Evolutionary conservation across 306 rosid genomes (phyloP), one percentile per base, ranked within the genome.

Genomic region (Lagenaria siceraria): DNA sequence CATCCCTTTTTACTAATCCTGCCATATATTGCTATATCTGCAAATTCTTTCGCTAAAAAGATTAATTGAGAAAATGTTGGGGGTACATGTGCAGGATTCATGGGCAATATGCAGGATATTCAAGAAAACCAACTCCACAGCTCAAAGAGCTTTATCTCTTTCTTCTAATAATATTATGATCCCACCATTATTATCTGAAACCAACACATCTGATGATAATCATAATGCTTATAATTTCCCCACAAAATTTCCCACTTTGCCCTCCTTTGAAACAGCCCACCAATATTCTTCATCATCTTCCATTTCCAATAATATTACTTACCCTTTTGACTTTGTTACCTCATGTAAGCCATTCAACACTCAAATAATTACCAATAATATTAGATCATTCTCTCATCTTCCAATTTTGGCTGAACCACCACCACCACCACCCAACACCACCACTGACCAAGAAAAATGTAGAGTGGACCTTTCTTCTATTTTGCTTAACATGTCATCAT

Each of bases 21-120:
- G n/a, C n/a, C n/a, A n/a, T n/a, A n/a, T n/a, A n/a, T n/a, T n/a
- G n/a, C n/a, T n/a, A n/a, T n/a, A n/a, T n/a, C n/a, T n/a, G n/a
- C n/a, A n/a, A n/a, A n/a, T n/a, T n/a, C n/a, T n/a, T n/a, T n/a
- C n/a, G n/a, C n/a, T n/a, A n/a, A n/a, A n/a, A n/a, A n/a, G n/a
- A n/a, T n/a, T n/a, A n/a, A n/a, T n/a, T n/a, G n/a, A n/a, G n/a
- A n/a, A n/a, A n/a, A n/a, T n/a, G n/a, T n/a, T n/a, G n/a, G n/a
- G n/a, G n/a, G n/a, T n/a, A n/a, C n/a, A n/a, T n/a, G 74, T 86
- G 83, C 93, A 94, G 98, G 98, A 92, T 51, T 90, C 96, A 24
- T 94, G 98, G 98, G 98, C 98, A 55, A 91, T 94, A 22, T 94
- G 98, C 77, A 92, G 97, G 83, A 94, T 94, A 79, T 92, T 94